phyloP scores from a whole-genome alignment of 2,329 filamentous ascomycete species.

The Trichoderma aggressivum region DNA sequence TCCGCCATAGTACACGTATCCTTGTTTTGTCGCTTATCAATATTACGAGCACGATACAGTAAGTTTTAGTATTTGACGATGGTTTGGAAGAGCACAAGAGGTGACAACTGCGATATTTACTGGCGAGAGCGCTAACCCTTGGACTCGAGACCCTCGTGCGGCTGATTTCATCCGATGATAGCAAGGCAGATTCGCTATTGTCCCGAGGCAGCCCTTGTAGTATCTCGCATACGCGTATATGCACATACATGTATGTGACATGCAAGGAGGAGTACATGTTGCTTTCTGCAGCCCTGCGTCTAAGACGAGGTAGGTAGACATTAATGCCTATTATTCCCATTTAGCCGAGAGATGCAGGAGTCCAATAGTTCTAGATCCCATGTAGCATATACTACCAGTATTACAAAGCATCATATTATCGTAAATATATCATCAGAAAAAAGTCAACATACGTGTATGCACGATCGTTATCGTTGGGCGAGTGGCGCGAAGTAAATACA shows the following conservation, averaged over 20 bases:
- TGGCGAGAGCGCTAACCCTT: not conserved
- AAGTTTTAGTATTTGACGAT: not conserved
- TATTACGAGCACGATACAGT: too few species aligned
- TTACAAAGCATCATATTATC: not conserved
- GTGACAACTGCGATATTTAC: not conserved
- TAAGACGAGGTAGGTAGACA: not conserved
- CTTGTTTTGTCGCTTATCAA: not conserved
- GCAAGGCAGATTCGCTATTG: slow-evolving; percentile 3
- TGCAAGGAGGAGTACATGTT: not conserved
- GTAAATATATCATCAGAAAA: not conserved
- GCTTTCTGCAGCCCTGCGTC: not conserved
- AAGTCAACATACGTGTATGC: too few species aligned
- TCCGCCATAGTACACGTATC: not conserved
- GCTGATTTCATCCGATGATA: not conserved
- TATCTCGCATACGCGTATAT: not conserved
- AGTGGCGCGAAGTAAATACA: too few species aligned
- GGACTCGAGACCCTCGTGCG: not conserved
- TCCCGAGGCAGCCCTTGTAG: not conserved
- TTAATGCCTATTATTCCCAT: not conserved
- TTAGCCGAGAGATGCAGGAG: not conserved
- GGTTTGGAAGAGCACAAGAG: not conserved
- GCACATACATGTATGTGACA: not conserved
- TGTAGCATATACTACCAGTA: not conserved
- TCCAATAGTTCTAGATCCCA: not conserved
- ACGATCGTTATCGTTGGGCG: too few species aligned